Evolutionary conservation across 768 basidiomycete genomes (phyloP).

Genomic region (Rhodotorula paludigena): DNA sequence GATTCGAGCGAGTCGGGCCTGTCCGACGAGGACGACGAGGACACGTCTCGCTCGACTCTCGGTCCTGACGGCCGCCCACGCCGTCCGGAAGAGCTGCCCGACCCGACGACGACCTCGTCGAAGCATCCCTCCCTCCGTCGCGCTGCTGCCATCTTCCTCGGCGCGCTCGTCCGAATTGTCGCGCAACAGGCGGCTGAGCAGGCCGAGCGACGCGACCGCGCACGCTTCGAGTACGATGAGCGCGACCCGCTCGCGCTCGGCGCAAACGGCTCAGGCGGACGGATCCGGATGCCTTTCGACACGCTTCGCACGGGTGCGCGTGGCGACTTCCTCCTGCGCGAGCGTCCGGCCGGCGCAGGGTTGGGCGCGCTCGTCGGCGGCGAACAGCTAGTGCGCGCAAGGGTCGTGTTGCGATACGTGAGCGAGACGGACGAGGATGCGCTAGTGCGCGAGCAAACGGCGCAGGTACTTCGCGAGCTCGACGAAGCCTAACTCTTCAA

Average conservation of each 20-base stretch:
- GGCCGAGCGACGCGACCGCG: slow-evolving; percentile 6
- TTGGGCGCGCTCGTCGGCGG: slow-evolving; percentile 44
- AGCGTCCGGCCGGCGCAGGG: not conserved
- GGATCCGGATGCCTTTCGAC: slow-evolving; percentile 13
- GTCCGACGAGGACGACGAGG: not conserved
- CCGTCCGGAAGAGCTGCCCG: slow-evolving; percentile 47
- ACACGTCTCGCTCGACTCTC: not conserved
- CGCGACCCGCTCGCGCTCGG: not conserved
- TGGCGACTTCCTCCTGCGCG: not conserved
- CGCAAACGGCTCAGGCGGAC: not conserved
- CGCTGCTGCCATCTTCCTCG: slow-evolving; percentile 76
- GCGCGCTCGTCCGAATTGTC: slow-evolving; percentile 61
- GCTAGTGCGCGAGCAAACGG: slow-evolving; percentile 53
- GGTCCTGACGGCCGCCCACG: not conserved
- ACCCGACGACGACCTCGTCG: slow-evolving; percentile 58
- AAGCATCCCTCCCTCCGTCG: slow-evolving; percentile 77
- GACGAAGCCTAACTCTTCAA: not conserved
- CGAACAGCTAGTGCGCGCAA: slow-evolving; percentile 54
- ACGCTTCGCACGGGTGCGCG: slow-evolving; percentile 25
- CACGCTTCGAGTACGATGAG: not conserved
- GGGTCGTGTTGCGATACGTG: slow-evolving; percentile 64
- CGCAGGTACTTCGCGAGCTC: slow-evolving; percentile 20
- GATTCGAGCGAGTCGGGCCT: not conserved
- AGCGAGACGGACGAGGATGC: slow-evolving; percentile 66
- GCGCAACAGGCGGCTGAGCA: slow-evolving; percentile 52